phyloP scores from a whole-genome alignment of 1,284 basidiomycete species.

The Tilletiaria anomala region DNA sequence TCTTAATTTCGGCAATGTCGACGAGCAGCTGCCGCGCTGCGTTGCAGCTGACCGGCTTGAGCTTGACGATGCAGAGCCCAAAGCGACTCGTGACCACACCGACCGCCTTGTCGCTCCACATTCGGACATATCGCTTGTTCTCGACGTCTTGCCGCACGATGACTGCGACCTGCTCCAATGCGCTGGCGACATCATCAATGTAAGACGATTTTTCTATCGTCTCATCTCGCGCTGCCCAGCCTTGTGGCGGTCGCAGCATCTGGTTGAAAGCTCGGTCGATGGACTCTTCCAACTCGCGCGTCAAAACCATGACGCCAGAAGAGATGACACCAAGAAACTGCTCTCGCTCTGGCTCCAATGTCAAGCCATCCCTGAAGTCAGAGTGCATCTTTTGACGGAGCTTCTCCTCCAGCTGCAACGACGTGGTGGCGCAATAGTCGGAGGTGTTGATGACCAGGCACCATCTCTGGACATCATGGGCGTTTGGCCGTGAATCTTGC shows the following conservation, averaged over 20 bases:
- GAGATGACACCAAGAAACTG: conserved; percentile 61
- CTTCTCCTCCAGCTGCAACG: conserved; percentile 81
- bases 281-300: conserved; percentile 18
- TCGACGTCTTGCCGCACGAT: conserved; percentile 34
- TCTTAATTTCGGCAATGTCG: conserved; percentile 21
- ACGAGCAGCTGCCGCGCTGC: no score
- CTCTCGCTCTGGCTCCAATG: conserved; percentile 70
- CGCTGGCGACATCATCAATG: conserved; percentile 24
- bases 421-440: conserved; percentile 89
- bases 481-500: conserved; percentile 17
- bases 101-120: conserved; percentile 35
- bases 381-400: conserved; percentile 63
- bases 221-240: conserved; percentile 22
- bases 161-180: conserved; percentile 29
- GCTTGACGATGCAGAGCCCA: conserved; percentile 17
- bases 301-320: conserved; percentile 17
- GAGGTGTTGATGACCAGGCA: conserved; percentile 78
- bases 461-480: conserved; percentile 21
- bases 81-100: conserved; percentile 15
- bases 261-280: conserved; percentile 28
- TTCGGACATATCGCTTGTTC: conserved; percentile 33
- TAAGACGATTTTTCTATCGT: no score
- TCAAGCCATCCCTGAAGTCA: conserved; percentile 61
- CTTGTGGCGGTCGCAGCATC: conserved; percentile 24
- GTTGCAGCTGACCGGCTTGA: conserved; percentile 21